Percentiles rank a stretch among this genome's conserved stretches.
phyloP scores from a whole-genome alignment of 352 stramenopile genomes.

The Phytophthora megakarya region DNA sequence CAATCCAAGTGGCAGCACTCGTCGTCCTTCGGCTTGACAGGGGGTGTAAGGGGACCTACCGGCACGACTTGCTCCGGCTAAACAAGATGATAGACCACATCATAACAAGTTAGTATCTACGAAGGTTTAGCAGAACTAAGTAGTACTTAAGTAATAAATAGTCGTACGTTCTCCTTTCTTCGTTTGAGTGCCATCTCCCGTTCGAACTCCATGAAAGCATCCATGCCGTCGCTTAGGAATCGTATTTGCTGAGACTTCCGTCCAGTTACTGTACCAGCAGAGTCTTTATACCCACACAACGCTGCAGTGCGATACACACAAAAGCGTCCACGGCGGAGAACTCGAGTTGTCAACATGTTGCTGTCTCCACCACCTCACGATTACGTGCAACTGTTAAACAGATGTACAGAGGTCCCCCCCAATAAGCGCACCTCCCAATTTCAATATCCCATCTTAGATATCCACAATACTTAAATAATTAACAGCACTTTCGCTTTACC shows the following conservation, averaged over 20 bases:
- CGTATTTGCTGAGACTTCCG: constrained; percentile 18
- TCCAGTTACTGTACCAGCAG: background rate
- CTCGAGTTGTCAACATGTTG: constrained; percentile 29
- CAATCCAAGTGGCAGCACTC: constrained; percentile 87
- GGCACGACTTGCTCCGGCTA: constrained; percentile 30
- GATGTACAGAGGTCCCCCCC: no score
- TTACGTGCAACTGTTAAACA: constrained; percentile 5
- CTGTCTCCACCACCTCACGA: constrained; percentile 20
- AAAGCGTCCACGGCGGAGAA: constrained; percentile 28
- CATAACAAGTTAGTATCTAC: constrained; percentile 4
- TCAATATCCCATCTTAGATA: no score
- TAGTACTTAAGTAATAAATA: no score
- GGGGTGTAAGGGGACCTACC: constrained; percentile 48
- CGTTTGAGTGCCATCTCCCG: constrained; percentile 80
- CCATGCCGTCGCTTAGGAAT: constrained; percentile 53
- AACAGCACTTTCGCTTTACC: no score
- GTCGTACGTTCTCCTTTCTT: constrained; percentile 41
- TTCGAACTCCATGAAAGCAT: constrained; percentile 89
- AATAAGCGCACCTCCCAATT: no score
- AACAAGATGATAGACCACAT: background rate
- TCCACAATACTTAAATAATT: no score
- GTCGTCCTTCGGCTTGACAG: constrained; percentile 71
- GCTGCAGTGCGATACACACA: constrained; percentile 18
- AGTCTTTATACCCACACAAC: background rate
- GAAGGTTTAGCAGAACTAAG: background rate